Conservation (phyloP, 257 asterid genomes). For the Plantago major region DNA sequence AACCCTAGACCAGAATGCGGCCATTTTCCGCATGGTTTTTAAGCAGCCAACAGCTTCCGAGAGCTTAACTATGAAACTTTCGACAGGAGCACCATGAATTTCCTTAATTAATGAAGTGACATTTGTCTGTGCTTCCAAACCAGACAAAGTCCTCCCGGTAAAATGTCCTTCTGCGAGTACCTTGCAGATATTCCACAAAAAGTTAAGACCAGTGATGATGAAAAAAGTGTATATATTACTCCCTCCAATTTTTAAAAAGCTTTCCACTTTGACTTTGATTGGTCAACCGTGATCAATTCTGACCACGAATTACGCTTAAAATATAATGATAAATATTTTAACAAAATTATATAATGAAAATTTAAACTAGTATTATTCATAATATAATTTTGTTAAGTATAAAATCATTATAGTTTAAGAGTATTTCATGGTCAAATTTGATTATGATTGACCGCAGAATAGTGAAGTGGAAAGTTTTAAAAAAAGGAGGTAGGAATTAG, state of each 20-base stretch:
- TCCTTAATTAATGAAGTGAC: slow-evolving; percentile 69
- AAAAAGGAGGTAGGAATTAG: slow-evolving; percentile 7
- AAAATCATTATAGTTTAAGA: too few relatives aligned
- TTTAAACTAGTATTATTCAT: too few relatives aligned
- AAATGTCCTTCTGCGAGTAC: slow-evolving; percentile 84
- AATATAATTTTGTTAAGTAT: too few relatives aligned
- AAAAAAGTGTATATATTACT: slow-evolving; percentile 14
- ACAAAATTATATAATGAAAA: too few relatives aligned
- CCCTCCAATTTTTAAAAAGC: too few relatives aligned
- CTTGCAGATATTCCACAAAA: slow-evolving; percentile 69
- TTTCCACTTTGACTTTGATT: too few relatives aligned
- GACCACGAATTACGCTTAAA: too few relatives aligned
- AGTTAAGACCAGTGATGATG: slow-evolving; percentile 55
- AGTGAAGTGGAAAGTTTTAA: too few relatives aligned
- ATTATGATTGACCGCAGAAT: too few relatives aligned
- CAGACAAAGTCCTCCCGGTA: slow-evolving; percentile 44
- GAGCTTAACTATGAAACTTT: slow-evolving; percentile 77
- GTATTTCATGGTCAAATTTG: too few relatives aligned
- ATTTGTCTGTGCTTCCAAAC: slow-evolving; percentile 40
- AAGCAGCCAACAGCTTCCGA: slow-evolving; percentile 89
- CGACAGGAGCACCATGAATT: slow-evolving; percentile 94
- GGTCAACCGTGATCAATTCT: too few relatives aligned
- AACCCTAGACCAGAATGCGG: slow-evolving; percentile 79
- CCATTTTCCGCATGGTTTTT: slow-evolving; percentile 81
- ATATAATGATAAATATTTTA: too few relatives aligned